Base-by-base conservation (phyloP, 2,329 filamentous ascomycete genomes). In the Moelleriella libera region DNA sequence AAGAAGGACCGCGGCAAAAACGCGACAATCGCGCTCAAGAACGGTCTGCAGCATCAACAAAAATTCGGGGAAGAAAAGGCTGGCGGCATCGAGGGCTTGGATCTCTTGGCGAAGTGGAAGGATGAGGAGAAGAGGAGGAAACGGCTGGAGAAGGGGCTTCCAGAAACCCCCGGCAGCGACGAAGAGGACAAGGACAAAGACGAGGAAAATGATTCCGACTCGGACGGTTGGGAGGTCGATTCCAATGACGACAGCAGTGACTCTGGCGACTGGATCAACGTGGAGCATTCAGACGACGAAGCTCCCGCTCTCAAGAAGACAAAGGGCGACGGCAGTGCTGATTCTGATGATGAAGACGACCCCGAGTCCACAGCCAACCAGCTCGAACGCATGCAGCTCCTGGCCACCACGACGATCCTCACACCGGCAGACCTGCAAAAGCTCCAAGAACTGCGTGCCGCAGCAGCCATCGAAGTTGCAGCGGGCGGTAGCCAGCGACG, bases 351-450 rank as follows among this genome's bases (percentile, higher is more conserved):
- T 43, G 68, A 73, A 50, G 65, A 72, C 39, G 66, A 70, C 41
- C 62, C 63, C 10, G 61, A 61, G n/a, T 64, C 64, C 30, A 62
- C 67, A 5, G 67, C 68, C n/a, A 67, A 64, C 10, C 68, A 72
- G 50, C 55, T 69, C 6, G 61, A 70, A 48, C 68, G 71, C 51
- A 75, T 80, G 54, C 80, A 83, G 10, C 88, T 81, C 57, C 78
- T 96, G 42, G 89, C 89, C n/a, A 95, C 87, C 0, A 94, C 87
- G 2, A 84, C 86, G 45, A 94, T 98, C 54, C 81, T 98, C 51
- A 98, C 92, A 0, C 92, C 92, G 0, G 92, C 92, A 10, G 92
- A 98, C 65, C 76, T 97, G n/a, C 83, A 86, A 55, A 97, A 97
- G 63, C 82, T 98, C 21, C 81, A 87, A 51, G 90, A 96, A 65